phyloP scores from a whole-genome alignment of 108 stramenopile species.

The Pseudonitzschia multistriata region DNA sequence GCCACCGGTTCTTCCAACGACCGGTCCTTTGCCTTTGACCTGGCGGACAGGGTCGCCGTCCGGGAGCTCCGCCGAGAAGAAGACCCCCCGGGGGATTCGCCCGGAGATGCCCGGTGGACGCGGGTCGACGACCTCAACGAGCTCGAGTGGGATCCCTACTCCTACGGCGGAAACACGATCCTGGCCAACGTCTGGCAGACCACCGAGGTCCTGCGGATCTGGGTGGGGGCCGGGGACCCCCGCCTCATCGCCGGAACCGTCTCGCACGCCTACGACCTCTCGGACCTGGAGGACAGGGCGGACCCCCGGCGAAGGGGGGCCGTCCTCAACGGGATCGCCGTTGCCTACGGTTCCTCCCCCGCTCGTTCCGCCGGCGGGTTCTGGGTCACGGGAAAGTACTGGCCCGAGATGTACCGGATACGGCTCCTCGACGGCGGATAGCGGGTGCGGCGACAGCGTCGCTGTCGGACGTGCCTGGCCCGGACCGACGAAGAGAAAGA shows the following conservation, averaged over 20 bases:
- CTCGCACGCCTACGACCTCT: not conserved
- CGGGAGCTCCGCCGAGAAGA: not conserved
- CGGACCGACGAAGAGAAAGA: no score
- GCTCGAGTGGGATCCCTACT: conserved; percentile 7
- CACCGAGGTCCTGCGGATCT: not conserved
- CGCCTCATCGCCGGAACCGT: not conserved
- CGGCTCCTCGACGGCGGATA: not conserved
- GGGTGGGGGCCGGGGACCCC: not conserved
- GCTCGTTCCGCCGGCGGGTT: not conserved
- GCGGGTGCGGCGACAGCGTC: no score
- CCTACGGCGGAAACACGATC: conserved; percentile 13
- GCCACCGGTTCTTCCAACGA: not conserved
- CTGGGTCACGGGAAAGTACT: conserved; percentile 10
- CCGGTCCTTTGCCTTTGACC: not conserved
- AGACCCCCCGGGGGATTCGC: not conserved
- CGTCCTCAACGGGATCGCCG: not conserved
- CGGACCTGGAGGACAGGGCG: not conserved
- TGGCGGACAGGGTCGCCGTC: not conserved
- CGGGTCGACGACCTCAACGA: not conserved
- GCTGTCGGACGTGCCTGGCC: no score
- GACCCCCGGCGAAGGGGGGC: not conserved
- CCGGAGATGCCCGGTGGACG: not conserved
- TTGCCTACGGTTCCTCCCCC: not conserved
- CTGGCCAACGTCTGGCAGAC: conserved; percentile 2
- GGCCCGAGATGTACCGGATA: not conserved